Evolutionary conservation across 202 grass and related monocot genomes (phyloP), one percentile per base, ranked within the genome.

Genomic region (Dendrocalamus latiflorus): DNA sequence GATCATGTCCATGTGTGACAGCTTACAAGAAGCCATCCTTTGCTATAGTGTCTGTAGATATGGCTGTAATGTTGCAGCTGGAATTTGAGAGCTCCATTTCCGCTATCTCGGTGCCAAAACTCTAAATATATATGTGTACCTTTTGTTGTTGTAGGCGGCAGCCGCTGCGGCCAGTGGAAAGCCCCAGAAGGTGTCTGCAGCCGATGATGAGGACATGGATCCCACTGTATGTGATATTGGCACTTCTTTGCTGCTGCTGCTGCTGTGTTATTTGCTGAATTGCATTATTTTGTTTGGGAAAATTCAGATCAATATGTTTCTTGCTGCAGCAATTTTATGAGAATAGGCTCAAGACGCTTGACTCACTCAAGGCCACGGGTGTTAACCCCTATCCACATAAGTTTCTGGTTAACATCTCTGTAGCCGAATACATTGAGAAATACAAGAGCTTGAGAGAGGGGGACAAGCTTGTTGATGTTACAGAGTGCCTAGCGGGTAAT

Each of bases 161-260:
- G 81, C 71, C 3, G 88, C 65, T 30, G 76, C 51, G 21, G 55
- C 84, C 18, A 74, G 78, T 24, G 78, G 84, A 16, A 82, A 78
- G 50, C 14, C 69, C n/a, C 85, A 95, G 51, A 91, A 89, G 70
- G 77, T 14, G n/a, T 63, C 83, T 60, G 65, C 85, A 12, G 85
- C 59, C 0, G 95, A 98, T 0, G 95, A 95, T 6, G 93, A 98
- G 34, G 93, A 98, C 33, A 95, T 95, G 93, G 96, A 98, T 79
- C 96, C 93, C 44, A 98, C 89, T 72, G 96, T 98, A 88, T 85
- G 77, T 75, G 21, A 67, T 8, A 41, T 42, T 18, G 1, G 33
- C 67, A 12, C 70, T 15, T 62, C 28, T 70, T 53, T 33, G 33
- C 33, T 33, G 33, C 33, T 33, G n/a, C n/a, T n/a, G 24, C 48